Conservation (phyloP, 2,329 filamentous ascomycete species). For the Fusarium ambrosium region DNA sequence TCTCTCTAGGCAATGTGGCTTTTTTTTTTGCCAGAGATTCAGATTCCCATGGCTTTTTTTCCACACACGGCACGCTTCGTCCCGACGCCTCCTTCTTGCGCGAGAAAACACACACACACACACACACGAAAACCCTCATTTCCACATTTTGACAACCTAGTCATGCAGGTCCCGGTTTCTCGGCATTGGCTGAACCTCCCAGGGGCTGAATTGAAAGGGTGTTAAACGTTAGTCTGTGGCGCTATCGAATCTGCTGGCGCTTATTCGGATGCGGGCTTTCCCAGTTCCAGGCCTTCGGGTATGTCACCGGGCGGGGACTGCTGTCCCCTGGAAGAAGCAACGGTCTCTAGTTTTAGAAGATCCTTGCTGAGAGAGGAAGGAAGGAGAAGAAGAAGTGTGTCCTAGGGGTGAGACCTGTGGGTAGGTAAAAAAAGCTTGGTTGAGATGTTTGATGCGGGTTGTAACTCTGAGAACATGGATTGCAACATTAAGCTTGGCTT, state of each 20-base stretch:
- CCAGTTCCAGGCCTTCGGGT: neutral
- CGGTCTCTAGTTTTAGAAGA: neutral
- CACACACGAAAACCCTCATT: neutral
- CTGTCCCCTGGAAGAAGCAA: neutral
- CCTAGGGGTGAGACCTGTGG: neutral
- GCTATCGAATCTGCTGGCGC: conserved; percentile 4
- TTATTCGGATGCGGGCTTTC: neutral
- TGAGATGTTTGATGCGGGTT: neutral
- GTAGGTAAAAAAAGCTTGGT: neutral
- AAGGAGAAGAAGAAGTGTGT: neutral
- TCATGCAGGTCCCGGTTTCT: neutral
- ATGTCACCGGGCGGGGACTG: neutral
- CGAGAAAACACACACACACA: neutral
- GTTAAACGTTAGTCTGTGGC: neutral
- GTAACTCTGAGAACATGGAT: neutral
- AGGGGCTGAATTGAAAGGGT: neutral
- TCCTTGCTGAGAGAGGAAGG: neutral
- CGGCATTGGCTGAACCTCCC: neutral
- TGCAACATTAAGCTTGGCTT: neutral
- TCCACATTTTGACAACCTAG: neutral
- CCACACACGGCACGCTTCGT: neutral
- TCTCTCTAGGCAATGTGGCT: neutral
- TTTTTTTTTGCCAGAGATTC: neutral
- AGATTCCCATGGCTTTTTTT: neutral
- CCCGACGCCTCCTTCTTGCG: neutral